These are phyloP conservation scores for Crataegus laevigata DNA, from an alignment of 306 rosid species.

Conservation along the genomic window DNA sequence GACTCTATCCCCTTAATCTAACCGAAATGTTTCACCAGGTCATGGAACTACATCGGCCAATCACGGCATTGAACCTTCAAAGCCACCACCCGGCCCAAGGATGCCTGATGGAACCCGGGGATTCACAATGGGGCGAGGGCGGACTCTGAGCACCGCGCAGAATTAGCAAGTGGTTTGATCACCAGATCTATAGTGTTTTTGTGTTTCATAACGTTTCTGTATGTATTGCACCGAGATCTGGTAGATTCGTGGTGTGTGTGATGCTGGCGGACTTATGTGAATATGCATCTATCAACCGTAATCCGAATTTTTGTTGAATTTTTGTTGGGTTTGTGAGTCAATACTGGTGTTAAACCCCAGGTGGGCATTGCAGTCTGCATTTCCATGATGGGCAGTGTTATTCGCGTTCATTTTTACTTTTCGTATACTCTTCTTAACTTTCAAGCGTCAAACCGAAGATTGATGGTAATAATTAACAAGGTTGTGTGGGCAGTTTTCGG, in stretches of 20 bases:
- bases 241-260: neutral
- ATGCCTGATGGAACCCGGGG: constrained; percentile 99
- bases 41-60: constrained; percentile 59
- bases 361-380: neutral
- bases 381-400: too few relatives aligned
- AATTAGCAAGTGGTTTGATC: constrained; percentile 25
- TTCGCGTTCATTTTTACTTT: too few relatives aligned
- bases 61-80: constrained; percentile 52
- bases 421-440: too few relatives aligned
- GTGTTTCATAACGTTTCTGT: constrained; percentile 13
- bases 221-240: neutral
- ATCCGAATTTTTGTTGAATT: neutral
- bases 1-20: neutral
- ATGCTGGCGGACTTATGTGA: neutral
- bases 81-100: constrained; percentile 94
- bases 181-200: constrained; percentile 1
- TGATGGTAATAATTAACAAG: too few relatives aligned
- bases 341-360: neutral
- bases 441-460: too few relatives aligned
- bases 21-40: constrained; percentile 30
- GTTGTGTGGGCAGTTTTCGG: accelerated
- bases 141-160: constrained; percentile 41
- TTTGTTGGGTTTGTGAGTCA: neutral
- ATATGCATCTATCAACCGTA: neutral
- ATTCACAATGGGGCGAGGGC: constrained; percentile 92